Conservation (phyloP, 495 filamentous ascomycete genomes). For the Penicillium bialowiezense region DNA sequence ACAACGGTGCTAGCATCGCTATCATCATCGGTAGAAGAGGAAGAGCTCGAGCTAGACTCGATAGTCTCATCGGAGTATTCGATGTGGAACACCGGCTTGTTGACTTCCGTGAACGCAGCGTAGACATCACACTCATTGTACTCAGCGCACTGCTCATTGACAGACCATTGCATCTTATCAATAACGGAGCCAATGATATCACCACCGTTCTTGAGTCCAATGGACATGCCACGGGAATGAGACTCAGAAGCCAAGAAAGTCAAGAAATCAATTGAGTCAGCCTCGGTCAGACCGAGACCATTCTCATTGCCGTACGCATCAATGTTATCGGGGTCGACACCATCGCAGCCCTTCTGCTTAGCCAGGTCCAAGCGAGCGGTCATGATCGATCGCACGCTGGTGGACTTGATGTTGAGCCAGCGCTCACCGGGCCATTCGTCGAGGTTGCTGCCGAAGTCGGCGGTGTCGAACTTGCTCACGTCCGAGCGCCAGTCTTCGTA, state of each 20-base stretch:
- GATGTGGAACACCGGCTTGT: slow-evolving; percentile 73
- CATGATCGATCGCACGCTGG: slow-evolving; percentile 61
- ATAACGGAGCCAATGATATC: slow-evolving; percentile 58
- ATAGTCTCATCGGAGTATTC: slow-evolving; percentile 55
- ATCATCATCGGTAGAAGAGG: not conserved
- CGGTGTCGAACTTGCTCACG: slow-evolving; percentile 43
- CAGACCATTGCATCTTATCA: slow-evolving; percentile 58
- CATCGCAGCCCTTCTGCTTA: slow-evolving; percentile 62
- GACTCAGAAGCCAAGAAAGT: slow-evolving; percentile 56
- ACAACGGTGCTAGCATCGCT: not conserved
- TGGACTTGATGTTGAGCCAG: slow-evolving; percentile 61
- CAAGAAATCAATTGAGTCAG: slow-evolving; percentile 57
- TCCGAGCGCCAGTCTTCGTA: slow-evolving; percentile 62
- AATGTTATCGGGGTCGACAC: slow-evolving; percentile 70
- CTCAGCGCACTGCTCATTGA: slow-evolving; percentile 71
- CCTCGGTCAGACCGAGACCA: slow-evolving; percentile 53
- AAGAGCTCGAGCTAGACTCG: not conserved
- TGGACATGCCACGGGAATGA: slow-evolving; percentile 43
- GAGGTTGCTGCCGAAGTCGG: slow-evolving; percentile 54
- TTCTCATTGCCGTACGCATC: slow-evolving; percentile 61
- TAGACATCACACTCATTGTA: slow-evolving; percentile 57
- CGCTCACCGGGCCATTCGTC: slow-evolving; percentile 65
- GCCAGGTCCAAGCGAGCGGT: slow-evolving; percentile 53
- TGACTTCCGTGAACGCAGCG: slow-evolving; percentile 51
- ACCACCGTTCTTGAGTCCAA: slow-evolving; percentile 69